These are phyloP conservation scores for Pythium sp. DNA, from an alignment of 352 stramenopile genomes.

Conservation along the genomic window DNA sequence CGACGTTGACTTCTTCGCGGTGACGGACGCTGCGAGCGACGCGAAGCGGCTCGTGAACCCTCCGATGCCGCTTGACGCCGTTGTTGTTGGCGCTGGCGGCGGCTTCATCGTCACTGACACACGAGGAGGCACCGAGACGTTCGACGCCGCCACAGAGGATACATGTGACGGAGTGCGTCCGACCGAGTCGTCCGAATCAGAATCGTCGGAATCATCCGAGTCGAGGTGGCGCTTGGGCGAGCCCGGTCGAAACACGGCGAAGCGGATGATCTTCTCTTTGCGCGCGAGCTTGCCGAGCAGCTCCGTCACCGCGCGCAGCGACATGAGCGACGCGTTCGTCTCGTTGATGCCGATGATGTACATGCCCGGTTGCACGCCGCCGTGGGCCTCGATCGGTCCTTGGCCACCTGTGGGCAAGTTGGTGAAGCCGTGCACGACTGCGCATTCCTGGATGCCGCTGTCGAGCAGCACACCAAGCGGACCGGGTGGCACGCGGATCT, in stretches of 20 bases:
- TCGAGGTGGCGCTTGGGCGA: slow-evolving; percentile 39
- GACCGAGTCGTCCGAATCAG: slow-evolving; percentile 44
- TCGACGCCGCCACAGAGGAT: slow-evolving; percentile 16
- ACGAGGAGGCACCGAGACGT: slow-evolving; percentile 30
- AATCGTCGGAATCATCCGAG: slow-evolving; percentile 42
- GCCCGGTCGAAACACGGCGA: slow-evolving; percentile 64
- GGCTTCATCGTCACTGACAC: slow-evolving; percentile 24
- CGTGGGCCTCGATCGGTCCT: slow-evolving; percentile 60
- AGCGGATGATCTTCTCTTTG: slow-evolving; percentile 81
- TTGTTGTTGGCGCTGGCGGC: slow-evolving; percentile 24
- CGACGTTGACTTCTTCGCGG: slow-evolving; percentile 45
- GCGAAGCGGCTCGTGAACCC: slow-evolving; percentile 61
- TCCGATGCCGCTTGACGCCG: slow-evolving; percentile 10
- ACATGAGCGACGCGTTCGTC: slow-evolving; percentile 81
- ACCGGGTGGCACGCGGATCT: slow-evolving; percentile 68
- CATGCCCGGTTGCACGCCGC: slow-evolving; percentile 70
- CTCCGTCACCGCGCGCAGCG: slow-evolving; percentile 64
- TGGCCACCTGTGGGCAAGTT: slow-evolving; percentile 55
- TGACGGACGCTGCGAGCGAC: slow-evolving; percentile 46
- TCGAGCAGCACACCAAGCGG: slow-evolving; percentile 74
- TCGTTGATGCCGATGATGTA: slow-evolving; percentile 89
- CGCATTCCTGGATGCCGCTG: slow-evolving; percentile 74
- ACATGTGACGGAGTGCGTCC: slow-evolving; percentile 34
- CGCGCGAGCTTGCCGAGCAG: slow-evolving; percentile 67
- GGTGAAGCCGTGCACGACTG: slow-evolving; percentile 80